Percentiles rank a stretch among this genome's conserved stretches.
Evolutionary conservation across 768 basidiomycete genomes (phyloP).

Genomic region (Auricularia cornea): DNA sequence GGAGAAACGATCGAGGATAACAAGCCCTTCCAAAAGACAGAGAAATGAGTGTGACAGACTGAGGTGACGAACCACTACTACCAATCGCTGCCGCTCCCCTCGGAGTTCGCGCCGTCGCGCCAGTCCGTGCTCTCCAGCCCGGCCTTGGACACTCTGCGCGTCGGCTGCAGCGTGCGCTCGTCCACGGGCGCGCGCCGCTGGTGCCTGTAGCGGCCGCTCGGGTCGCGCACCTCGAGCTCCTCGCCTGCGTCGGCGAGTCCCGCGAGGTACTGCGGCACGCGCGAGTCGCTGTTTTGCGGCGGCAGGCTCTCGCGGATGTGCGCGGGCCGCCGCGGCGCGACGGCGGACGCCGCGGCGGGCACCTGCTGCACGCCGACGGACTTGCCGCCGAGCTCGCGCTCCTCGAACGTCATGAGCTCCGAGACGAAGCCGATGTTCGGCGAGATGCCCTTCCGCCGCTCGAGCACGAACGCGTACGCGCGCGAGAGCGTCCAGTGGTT

Average conservation of each 20-base stretch:
- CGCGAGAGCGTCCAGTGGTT: slow-evolving; percentile 93
- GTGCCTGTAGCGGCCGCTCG: slow-evolving; percentile 78
- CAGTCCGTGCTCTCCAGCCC: slow-evolving; percentile 61
- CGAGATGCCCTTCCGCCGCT: slow-evolving; percentile 87
- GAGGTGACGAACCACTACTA: background rate
- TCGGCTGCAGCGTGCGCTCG: slow-evolving; percentile 80
- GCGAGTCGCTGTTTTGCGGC: slow-evolving; percentile 26
- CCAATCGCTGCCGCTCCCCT: background rate
- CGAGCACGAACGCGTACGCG: slow-evolving; percentile 87
- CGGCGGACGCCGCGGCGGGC: slow-evolving; percentile 12
- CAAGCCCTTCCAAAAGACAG: no score
- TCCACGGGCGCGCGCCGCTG: slow-evolving; percentile 81
- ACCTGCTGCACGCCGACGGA: slow-evolving; percentile 47
- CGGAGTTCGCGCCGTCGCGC: background rate
- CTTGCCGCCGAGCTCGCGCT: slow-evolving; percentile 76
- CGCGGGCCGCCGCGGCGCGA: slow-evolving; percentile 40
- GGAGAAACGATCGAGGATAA: no score
- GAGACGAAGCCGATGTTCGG: slow-evolving; percentile 98
- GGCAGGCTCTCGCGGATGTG: slow-evolving; percentile 73
- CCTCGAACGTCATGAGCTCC: slow-evolving; percentile 95
- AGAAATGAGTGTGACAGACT: no score
- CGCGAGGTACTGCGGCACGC: slow-evolving; percentile 22
- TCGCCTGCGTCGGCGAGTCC: slow-evolving; percentile 62
- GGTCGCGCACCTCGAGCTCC: slow-evolving; percentile 86
- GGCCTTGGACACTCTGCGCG: slow-evolving; percentile 87